Percentiles rank a stretch among this genome's conserved stretches.
These are phyloP conservation scores for Punica granatum DNA, from an alignment of 345 rosid genomes.

Conservation along the genomic window DNA sequence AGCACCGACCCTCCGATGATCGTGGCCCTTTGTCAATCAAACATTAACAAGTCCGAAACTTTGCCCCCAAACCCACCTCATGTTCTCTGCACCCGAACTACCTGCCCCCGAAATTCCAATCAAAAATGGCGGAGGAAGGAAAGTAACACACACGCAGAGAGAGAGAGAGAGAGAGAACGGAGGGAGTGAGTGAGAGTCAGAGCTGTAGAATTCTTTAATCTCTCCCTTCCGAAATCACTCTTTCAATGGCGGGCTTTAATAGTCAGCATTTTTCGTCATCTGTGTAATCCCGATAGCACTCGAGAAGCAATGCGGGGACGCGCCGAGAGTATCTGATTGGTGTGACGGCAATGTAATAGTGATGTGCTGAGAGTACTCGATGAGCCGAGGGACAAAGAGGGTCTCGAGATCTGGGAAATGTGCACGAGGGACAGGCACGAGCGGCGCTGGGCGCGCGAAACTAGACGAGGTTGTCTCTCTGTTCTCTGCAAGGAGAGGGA, in stretches of 20 bases:
- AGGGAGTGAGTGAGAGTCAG: too few relatives aligned
- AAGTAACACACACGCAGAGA: constrained; percentile 20
- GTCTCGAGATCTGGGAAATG: constrained; percentile 39
- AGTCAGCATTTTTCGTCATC: too few relatives aligned
- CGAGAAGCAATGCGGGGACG: too few relatives aligned
- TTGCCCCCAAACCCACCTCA: background rate
- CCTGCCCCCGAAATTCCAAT: constrained; percentile 6
- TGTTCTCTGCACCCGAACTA: constrained; percentile 28
- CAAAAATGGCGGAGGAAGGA: constrained; percentile 47
- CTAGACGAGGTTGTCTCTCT: constrained; percentile 13
- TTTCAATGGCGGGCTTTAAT: too few relatives aligned
- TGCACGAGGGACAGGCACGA: constrained; percentile 36
- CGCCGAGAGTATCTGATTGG: too few relatives aligned
- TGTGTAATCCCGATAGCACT: too few relatives aligned
- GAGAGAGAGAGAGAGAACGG: too few relatives aligned
- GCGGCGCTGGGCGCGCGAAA: constrained; percentile 27
- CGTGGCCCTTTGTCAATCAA: constrained; percentile 19
- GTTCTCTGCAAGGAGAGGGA: background rate
- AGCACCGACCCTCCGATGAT: constrained; percentile 52
- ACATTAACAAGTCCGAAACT: constrained; percentile 9
- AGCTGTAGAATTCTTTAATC: too few relatives aligned
- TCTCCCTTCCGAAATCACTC: too few relatives aligned
- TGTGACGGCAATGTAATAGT: too few relatives aligned
- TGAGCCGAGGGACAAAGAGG: background rate
- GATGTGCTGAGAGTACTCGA: background rate